Evolutionary conservation across 257 asterid species (phyloP).

Genomic region (Penstemon barbatus): DNA sequence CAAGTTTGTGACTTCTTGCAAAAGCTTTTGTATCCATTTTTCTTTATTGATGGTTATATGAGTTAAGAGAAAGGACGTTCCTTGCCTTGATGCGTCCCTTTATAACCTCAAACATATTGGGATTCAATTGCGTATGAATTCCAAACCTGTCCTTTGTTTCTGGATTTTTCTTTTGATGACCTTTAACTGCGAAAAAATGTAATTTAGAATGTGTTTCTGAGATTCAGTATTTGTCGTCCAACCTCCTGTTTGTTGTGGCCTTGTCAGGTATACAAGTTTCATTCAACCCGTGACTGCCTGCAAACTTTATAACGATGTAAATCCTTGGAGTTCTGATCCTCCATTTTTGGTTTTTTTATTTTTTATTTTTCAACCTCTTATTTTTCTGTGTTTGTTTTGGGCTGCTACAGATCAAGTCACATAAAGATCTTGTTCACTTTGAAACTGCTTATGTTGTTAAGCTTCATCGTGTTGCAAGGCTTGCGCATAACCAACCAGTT

Average conservation of each 20-base stretch:
- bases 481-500: slow-evolving; percentile 81
- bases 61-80: not conserved
- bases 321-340: slow-evolving; percentile 16
- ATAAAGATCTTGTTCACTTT: slow-evolving; percentile 90
- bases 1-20: not conserved
- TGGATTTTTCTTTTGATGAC: not conserved
- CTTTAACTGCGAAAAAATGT: not conserved
- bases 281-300: slow-evolving; percentile 95
- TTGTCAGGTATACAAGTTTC: slow-evolving; percentile 90
- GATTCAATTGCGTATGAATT: slow-evolving; percentile 8
- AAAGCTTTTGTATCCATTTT: not conserved
- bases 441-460: slow-evolving; percentile 99
- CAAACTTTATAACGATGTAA: slow-evolving; percentile 91
- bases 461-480: slow-evolving; percentile 91
- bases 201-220: not conserved
- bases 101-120: no score
- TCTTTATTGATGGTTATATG: not conserved
- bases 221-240: slow-evolving; percentile 5
- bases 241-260: slow-evolving; percentile 25
- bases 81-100: not conserved
- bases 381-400: slow-evolving; percentile 22
- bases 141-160: not conserved
- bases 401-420: slow-evolving; percentile 72
- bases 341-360: slow-evolving; percentile 17
- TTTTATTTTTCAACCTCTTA: not conserved